These are phyloP conservation scores for Candida succiphila DNA, from an alignment of 805 yeast genomes.

Conservation along the genomic window DNA sequence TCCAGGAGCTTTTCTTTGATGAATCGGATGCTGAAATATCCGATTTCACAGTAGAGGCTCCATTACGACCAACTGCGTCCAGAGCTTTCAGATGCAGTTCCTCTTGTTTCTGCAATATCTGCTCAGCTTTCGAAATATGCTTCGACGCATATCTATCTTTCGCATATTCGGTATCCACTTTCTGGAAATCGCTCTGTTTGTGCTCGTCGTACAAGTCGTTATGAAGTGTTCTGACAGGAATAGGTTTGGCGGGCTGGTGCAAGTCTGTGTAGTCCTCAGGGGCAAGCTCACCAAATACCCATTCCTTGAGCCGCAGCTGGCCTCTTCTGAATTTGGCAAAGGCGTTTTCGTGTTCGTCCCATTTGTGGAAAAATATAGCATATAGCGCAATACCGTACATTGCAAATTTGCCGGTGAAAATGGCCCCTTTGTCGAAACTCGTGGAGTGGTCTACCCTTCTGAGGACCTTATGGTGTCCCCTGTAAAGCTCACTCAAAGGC, in stretches of 20 bases:
- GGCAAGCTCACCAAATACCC: slow-evolving; percentile 40
- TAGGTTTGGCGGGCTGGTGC: slow-evolving; percentile 14
- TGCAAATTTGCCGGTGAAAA: slow-evolving; percentile 41
- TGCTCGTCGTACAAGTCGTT: neutral
- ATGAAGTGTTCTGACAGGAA: too few relatives aligned
- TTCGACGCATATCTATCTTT: slow-evolving; percentile 51
- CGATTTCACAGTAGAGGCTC: too few relatives aligned
- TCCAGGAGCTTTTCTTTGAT: too few relatives aligned
- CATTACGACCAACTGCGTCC: slow-evolving; percentile 1
- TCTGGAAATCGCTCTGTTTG: too few relatives aligned
- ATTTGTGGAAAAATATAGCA: slow-evolving; percentile 63
- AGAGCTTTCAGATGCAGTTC: slow-evolving; percentile 7
- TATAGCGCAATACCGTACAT: slow-evolving; percentile 42
- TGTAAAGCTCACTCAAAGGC: slow-evolving; percentile 64
- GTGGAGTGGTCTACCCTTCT: slow-evolving; percentile 43
- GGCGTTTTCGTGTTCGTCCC: slow-evolving; percentile 78
- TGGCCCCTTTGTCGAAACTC: slow-evolving; percentile 50
- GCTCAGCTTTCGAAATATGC: slow-evolving; percentile 68
- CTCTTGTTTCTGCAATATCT: slow-evolving; percentile 58
- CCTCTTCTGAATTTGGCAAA: slow-evolving; percentile 58
- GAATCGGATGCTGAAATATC: too few relatives aligned
- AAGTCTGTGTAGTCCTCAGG: slow-evolving; percentile 59
- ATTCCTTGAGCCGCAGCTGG: slow-evolving; percentile 47
- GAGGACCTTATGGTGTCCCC: slow-evolving; percentile 70
- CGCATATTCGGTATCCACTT: slow-evolving; percentile 28